Evolutionary conservation across 108 stramenopile genomes (phyloP).

Genomic region (Fragilaria radians): DNA sequence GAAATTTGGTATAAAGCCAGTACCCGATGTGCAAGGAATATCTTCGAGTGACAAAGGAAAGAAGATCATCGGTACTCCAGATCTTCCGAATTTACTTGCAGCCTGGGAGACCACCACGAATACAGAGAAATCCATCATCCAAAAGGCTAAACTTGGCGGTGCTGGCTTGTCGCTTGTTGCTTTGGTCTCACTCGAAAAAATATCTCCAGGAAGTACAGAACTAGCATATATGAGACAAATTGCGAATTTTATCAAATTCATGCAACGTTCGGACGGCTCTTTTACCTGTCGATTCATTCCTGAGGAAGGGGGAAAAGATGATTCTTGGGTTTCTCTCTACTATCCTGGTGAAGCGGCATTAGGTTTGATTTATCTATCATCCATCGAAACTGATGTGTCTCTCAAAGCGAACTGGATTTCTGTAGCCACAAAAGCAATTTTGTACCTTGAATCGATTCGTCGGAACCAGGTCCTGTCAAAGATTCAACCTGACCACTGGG

Average conservation of each 20-base stretch:
- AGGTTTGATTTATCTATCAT: slow-evolving; percentile 13
- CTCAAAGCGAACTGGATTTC: slow-evolving; percentile 12
- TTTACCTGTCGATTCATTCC: slow-evolving; percentile 9
- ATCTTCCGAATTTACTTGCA: slow-evolving; percentile 3
- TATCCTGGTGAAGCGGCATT: slow-evolving; percentile 33
- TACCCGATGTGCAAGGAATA: neutral
- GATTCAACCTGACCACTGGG: slow-evolving; percentile 30
- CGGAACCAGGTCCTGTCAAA: slow-evolving; percentile 7
- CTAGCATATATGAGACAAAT: slow-evolving; percentile 12
- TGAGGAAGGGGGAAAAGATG: slow-evolving; percentile 9
- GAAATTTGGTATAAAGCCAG: slow-evolving; percentile 10
- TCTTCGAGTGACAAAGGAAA: neutral
- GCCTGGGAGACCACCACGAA: slow-evolving; percentile 12
- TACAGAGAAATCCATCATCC: neutral
- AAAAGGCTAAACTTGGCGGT: slow-evolving; percentile 23
- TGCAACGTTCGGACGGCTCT: slow-evolving; percentile 15
- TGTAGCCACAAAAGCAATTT: slow-evolving; percentile 14
- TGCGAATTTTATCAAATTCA: slow-evolving; percentile 17
- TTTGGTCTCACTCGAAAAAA: slow-evolving; percentile 9
- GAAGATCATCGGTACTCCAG: neutral
- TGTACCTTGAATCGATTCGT: slow-evolving; percentile 19
- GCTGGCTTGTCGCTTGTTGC: slow-evolving; percentile 23
- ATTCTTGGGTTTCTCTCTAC: slow-evolving; percentile 14
- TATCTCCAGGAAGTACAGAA: slow-evolving; percentile 3
- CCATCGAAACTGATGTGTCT: slow-evolving; percentile 12